Conservation (phyloP, 208 protist genomes). For the Leishmania arabica region DNA sequence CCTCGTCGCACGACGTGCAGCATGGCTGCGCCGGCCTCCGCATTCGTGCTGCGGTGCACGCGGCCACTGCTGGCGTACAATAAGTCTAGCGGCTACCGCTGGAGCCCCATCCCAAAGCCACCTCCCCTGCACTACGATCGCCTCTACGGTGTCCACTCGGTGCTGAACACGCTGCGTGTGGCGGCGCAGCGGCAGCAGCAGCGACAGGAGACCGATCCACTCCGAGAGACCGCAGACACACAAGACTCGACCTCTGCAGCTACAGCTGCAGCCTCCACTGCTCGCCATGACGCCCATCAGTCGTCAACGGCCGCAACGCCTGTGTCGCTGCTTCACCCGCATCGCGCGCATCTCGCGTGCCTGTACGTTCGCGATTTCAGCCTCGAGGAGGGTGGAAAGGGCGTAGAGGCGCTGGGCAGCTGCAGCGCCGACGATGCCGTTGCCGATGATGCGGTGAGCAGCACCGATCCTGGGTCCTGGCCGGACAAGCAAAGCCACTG, state of each 20-base stretch:
- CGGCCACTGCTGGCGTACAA: conserved; percentile 45
- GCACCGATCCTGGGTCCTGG: not conserved
- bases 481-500: not conserved
- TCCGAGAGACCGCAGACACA: not conserved
- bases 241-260: not conserved
- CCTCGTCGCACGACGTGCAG: not conserved
- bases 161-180: conserved; percentile 63
- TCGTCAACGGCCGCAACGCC: not conserved
- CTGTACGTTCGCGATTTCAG: conserved; percentile 81
- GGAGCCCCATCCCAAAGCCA: conserved; percentile 72
- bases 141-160: conserved; percentile 69
- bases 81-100: conserved; percentile 61
- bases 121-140: conserved; percentile 64
- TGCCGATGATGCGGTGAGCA: not conserved
- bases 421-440: not conserved
- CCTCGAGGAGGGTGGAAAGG: conserved; percentile 24
- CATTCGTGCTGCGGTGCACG: conserved; percentile 21
- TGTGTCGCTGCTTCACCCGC: conserved; percentile 7
- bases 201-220: not conserved
- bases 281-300: not conserved
- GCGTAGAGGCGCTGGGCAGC: not conserved
- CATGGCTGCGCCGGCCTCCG: conserved; percentile 5
- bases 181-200: conserved; percentile 31
- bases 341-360: conserved; percentile 26
- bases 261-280: too few relatives aligned